Percentiles rank a stretch among this genome's conserved stretches.
Evolutionary conservation across 345 rosid genomes (phyloP).

Genomic region (Raphanus sativus): DNA sequence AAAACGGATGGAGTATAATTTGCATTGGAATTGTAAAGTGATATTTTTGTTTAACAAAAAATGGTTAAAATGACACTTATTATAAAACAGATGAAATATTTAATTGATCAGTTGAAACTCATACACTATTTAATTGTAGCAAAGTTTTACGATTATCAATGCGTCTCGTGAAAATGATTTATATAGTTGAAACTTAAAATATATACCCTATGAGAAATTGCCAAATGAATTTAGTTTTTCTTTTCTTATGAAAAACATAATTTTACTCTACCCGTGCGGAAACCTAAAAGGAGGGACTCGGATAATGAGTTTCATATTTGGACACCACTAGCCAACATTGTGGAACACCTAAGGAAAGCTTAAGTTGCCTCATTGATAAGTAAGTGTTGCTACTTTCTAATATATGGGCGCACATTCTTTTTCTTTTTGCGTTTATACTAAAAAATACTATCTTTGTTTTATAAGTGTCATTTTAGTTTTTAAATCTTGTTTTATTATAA

Average conservation of each 20-base stretch:
- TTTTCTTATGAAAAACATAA: neutral
- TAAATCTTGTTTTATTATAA: no score
- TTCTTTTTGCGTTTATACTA: neutral
- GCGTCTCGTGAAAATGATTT: neutral
- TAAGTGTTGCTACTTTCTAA: neutral
- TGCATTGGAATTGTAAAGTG: no score
- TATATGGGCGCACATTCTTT: neutral
- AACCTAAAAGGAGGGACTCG: neutral
- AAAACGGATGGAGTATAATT: no score
- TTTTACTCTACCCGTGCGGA: neutral
- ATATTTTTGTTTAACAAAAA: no score
- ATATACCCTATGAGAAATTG: neutral
- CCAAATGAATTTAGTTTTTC: neutral
- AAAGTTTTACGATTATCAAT: neutral
- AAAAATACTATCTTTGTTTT: no score
- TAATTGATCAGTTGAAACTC: no score
- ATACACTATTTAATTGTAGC: neutral
- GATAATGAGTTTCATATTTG: constrained; percentile 32
- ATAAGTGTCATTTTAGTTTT: no score
- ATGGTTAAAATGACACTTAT: no score
- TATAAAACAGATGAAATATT: no score
- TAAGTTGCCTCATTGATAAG: constrained; percentile 14
- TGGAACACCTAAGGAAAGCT: constrained; percentile 29
- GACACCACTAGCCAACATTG: constrained; percentile 31
- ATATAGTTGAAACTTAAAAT: neutral